Conservation (phyloP, 169 alveolate species). For the Eimeria tenella region DNA sequence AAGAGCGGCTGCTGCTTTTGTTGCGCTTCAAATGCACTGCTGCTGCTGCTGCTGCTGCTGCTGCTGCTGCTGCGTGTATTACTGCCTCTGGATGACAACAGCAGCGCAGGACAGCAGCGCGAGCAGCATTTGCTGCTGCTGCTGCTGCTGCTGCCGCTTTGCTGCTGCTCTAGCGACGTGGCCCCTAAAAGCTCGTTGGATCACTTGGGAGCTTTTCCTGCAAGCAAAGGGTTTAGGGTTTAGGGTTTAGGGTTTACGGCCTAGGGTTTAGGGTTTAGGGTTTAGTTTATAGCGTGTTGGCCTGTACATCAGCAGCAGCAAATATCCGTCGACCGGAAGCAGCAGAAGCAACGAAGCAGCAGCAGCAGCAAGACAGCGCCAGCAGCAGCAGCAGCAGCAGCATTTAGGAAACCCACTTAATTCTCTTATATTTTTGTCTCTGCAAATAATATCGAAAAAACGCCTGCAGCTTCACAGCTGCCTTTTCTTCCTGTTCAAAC, state of each 20-base stretch:
- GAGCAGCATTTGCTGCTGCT: not conserved
- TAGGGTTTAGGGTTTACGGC: no score
- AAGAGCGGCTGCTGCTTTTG: not conserved
- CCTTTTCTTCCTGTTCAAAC: not conserved
- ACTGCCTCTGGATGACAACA: not conserved
- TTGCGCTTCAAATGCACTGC: not conserved
- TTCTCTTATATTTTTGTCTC: not conserved
- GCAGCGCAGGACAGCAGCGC: not conserved
- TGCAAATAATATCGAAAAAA: not conserved
- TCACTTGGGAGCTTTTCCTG: not conserved
- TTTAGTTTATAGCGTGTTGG: no score
- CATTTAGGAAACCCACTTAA: not conserved
- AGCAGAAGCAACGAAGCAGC: no score
- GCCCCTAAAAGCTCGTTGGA: not conserved
- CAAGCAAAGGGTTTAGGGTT: not conserved
- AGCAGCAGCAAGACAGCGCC: no score
- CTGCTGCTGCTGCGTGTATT: not conserved
- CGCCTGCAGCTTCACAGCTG: not conserved
- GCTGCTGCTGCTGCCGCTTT: not conserved
- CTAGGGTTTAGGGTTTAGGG: no score
- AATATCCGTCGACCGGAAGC: no score
- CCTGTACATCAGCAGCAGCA: no score
- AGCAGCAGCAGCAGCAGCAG: no score
- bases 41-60: not conserved
- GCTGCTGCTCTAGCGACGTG: not conserved